Evolutionary conservation across 352 stramenopile species (phyloP), one percentile per base, ranked within the genome.

Genomic region (Globisporangium splendens): DNA sequence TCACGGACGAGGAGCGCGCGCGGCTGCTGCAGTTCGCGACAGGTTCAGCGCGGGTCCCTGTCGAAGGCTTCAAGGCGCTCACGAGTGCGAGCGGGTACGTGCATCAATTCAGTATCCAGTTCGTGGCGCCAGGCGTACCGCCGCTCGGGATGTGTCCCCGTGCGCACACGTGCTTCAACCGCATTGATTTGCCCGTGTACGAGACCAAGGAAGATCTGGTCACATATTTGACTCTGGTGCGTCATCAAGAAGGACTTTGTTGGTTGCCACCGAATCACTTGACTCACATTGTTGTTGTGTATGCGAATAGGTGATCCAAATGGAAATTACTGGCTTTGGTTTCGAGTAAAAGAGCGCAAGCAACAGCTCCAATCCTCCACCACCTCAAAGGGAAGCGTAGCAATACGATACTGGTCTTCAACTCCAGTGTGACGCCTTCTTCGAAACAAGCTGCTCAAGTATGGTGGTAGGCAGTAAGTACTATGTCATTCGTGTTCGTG

Each of bases 11-110:
- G 59, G 89, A 99, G 56, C 96, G 96, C 33, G 96, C 96, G 41
- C 78, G 94, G 14, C 89, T 99, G 64, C 73, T 99, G 20, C 96
- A 99, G 66, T 99, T 99, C 75, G 90, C 98, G 7, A 99, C 96
- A 0, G 97, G 97, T 1, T 98, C 92, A 17, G 96, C 88, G 8
- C 98, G 98, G 55, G 96, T 99, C 5, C 82, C 84, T 17, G 83
- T 96, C 7, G 82, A 94, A 54, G 81, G 82, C 0, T 96, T 96
- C 61, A 82, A 77, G 56, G 81, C 77, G 1, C 74, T 96, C 17
- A 93, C 74, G 17, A 93, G 85, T 54, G 81, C 79, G 4, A 92
- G 85, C 43, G 86, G 86, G 8, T 88, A 91, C 53, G 82, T 92
- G 21, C 80, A 93, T 56, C 66, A 62, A 12, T 96, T 96, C 55